A percentile compares a stretch with the other conserved stretches of the same genome.
Conservation (phyloP, 495 filamentous ascomycete genomes). For the Neurospora terricola region DNA sequence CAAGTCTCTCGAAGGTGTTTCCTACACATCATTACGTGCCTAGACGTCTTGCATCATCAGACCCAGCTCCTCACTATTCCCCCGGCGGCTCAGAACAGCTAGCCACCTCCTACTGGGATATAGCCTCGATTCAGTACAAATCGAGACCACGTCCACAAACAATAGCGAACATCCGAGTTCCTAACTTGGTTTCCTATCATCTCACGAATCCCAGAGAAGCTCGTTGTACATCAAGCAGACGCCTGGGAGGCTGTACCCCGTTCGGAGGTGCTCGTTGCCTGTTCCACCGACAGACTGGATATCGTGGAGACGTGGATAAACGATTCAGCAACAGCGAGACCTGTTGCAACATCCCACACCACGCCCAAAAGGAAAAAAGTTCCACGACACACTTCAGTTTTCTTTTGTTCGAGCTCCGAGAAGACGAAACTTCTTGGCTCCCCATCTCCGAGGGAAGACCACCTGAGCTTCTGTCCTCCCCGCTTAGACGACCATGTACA, state of each 20-base stretch:
- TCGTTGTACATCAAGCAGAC: neutral
- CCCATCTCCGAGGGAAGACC: neutral
- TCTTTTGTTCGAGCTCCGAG: neutral
- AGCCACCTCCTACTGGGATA: neutral
- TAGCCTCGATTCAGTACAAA: neutral
- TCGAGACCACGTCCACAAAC: neutral
- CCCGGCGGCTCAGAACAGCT: neutral
- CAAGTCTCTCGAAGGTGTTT: neutral
- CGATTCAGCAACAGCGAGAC: neutral
- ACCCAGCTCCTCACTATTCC: neutral
- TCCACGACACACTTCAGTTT: neutral
- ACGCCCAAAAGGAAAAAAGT: neutral
- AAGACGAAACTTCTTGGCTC: neutral
- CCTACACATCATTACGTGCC: neutral
- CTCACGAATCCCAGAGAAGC: neutral
- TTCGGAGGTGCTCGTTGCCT: neutral
- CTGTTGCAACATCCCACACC: neutral
- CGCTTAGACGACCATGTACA: conserved; percentile 15
- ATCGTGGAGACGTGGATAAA: neutral
- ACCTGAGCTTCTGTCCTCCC: conserved; percentile 4
- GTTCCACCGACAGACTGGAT: neutral
- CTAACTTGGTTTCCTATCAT: neutral
- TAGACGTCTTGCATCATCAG: neutral
- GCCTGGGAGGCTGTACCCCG: neutral
- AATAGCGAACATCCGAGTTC: neutral